Evolutionary conservation across 352 stramenopile genomes (phyloP).

Genomic region (Phytophthora pisi): DNA sequence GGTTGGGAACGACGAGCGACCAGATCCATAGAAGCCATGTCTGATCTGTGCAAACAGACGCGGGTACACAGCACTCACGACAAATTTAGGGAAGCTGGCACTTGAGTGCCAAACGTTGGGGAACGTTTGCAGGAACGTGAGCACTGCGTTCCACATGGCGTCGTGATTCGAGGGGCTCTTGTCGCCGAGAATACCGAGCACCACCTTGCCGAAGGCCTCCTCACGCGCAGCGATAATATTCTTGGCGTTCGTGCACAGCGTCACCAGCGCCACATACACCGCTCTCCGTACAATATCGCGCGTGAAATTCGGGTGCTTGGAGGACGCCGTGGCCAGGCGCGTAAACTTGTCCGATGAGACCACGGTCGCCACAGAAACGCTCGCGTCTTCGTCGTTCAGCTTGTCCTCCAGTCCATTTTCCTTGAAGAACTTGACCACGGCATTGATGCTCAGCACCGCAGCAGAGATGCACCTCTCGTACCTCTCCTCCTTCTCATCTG

Average conservation of each 20-base stretch:
- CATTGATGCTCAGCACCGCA: constrained; percentile 62
- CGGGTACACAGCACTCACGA: constrained; percentile 63
- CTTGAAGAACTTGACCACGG: constrained; percentile 57
- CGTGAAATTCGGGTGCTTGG: constrained; percentile 81
- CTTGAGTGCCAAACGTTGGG: constrained; percentile 49
- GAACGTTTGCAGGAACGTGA: constrained; percentile 72
- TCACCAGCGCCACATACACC: constrained; percentile 62
- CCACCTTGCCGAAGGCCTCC: constrained; percentile 74
- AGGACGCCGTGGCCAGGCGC: constrained; percentile 56
- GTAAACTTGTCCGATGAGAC: constrained; percentile 70
- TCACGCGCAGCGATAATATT: constrained; percentile 48
- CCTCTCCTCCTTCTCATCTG: constrained; percentile 74
- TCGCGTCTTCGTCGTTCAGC: constrained; percentile 41
- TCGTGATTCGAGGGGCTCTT: constrained; percentile 73
- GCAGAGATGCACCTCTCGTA: constrained; percentile 76
- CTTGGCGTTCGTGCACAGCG: constrained; percentile 51
- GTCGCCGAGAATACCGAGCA: constrained; percentile 71
- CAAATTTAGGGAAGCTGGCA: constrained; percentile 63
- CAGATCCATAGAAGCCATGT: constrained; percentile 81
- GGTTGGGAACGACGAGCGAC: constrained; percentile 66
- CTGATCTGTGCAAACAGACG: constrained; percentile 74
- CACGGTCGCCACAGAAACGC: constrained; percentile 52
- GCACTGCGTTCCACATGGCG: constrained; percentile 73
- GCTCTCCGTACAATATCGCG: constrained; percentile 70
- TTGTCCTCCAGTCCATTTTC: constrained; percentile 45